Evolutionary conservation across 441 rosid genomes (phyloP), one percentile per base, ranked within the genome.

Genomic region (Hypseocharis bilobata): DNA sequence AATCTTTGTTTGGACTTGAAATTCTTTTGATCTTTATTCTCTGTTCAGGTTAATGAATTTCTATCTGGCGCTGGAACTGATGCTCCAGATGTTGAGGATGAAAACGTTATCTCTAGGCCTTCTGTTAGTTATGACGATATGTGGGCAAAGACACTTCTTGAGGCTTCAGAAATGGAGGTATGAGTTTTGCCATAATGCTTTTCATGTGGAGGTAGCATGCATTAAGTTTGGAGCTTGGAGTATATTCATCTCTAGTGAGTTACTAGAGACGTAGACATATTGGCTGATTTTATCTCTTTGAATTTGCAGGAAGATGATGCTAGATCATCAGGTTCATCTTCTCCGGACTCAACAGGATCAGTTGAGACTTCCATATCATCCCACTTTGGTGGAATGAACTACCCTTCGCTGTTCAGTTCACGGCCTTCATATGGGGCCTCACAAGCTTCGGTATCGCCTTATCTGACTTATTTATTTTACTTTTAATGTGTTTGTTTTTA

Each of bases 61-160:
- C 85, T 94, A 61, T 83, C 98, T 65, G 99, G 99, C 73, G 93
- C 93, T 63, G 98, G 99, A 74, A 91, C 99, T 34, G 99, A 94
- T 81, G 98, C 99, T 69, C 99, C 99, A 13, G 99, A 94, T 83
- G 99, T 94, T 70, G 98, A 94, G 59, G 99, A 94, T 72, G 97
- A 92, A 76, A 89, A 89, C 75, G 79, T 84, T 38, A 72, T 83
- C 70, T 83, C 98, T 49, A 86, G 96, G 79, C 86, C 92, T 69
- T 91, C 98, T 19, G 91, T 89, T 72, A 91, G 98, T 68, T 94
- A 94, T 75, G 99, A 94, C 74, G 99, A 94, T 82, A 89, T 94
- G 96, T 94, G 99, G 99, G 98, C 99, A 20, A 94, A 94, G 86
- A 82, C 98, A 64, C 94, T 94, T 62, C 75, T 94, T 69, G 99